Evolutionary conservation across 176 grass and related monocot species (phyloP).

Genomic region (Tuctoria greenei): DNA sequence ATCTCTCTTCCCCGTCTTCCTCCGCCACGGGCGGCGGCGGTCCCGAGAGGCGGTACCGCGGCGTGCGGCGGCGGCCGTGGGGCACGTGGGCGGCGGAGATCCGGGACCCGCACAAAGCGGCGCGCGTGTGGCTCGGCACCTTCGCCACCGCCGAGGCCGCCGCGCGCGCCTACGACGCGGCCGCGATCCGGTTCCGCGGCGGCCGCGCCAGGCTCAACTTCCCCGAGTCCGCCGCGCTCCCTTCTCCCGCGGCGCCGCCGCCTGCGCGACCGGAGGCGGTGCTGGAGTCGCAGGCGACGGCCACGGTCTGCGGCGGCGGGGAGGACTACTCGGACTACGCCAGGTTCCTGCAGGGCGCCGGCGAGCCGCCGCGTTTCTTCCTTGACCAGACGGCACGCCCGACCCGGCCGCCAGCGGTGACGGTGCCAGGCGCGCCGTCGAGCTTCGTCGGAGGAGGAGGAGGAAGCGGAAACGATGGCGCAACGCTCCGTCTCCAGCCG

Average conservation of each 20-base stretch:
- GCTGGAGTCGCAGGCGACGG: not conserved
- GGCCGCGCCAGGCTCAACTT: constrained; percentile 89
- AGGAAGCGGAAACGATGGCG: not conserved
- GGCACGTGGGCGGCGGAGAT: constrained; percentile 97
- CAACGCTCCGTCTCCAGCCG: not conserved
- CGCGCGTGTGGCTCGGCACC: constrained; percentile 80
- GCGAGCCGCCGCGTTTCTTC: constrained; percentile 3
- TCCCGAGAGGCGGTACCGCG: constrained; percentile 45
- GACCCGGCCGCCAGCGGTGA: too few species aligned
- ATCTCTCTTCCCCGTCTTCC: constrained; percentile 24
- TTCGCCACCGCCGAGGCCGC: constrained; percentile 85
- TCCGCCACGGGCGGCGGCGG: not conserved
- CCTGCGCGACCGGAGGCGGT: not conserved
- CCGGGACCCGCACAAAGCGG: constrained; percentile 69
- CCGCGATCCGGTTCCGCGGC: constrained; percentile 88
- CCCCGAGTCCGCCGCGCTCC: constrained; percentile 44
- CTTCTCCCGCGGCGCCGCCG: not conserved
- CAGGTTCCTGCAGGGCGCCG: constrained; percentile 29
- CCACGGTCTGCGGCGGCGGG: not conserved
- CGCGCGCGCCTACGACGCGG: constrained; percentile 78
- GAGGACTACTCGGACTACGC: constrained; percentile 46
- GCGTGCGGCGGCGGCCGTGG: constrained; percentile 74
- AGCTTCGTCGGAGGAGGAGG: not conserved
- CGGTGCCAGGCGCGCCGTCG: constrained; percentile 7
- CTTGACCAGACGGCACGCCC: constrained; percentile 27